Evolutionary conservation across 2,329 filamentous ascomycete genomes (phyloP).

Genomic region (Didymella lethalis): DNA sequence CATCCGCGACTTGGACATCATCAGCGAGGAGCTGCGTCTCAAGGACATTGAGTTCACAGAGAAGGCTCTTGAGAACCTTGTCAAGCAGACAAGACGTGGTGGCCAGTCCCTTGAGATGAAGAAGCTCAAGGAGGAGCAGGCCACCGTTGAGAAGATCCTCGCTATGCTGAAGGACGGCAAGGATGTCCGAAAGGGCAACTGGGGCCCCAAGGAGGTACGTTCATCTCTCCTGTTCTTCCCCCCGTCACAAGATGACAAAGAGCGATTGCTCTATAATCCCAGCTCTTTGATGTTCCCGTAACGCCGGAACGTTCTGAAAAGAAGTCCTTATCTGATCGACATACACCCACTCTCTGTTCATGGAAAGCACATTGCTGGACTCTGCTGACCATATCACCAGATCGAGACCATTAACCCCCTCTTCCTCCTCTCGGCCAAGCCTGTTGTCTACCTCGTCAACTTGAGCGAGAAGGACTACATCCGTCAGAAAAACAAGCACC

Average conservation of each 20-base stretch:
- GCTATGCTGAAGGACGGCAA: conserved; percentile 85
- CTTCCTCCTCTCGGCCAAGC: conserved; percentile 93
- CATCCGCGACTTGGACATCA: conserved; percentile 91
- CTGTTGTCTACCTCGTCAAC: conserved; percentile 96
- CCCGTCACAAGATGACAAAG: conserved; percentile 91
- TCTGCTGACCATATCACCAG: conserved; percentile 60
- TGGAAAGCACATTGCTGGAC: conserved; percentile 12
- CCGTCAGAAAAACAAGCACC: conserved; percentile 99
- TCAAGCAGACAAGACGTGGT: conserved; percentile 94
- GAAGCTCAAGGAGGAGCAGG: conserved; percentile 94
- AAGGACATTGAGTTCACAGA: conserved; percentile 99
- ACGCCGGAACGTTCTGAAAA: conserved; percentile 90
- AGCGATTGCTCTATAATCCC: conserved; percentile 97
- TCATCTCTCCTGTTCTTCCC: conserved; percentile 17
- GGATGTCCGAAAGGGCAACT: conserved; percentile 89
- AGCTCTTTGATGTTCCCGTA: conserved; percentile 96
- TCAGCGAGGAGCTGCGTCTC: conserved; percentile 92
- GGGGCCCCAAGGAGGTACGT: conserved; percentile 94
- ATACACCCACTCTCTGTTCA: conserved; percentile 14
- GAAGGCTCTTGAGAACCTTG: conserved; percentile 89
- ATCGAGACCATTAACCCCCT: conserved; percentile 98
- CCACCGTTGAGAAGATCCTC: conserved; percentile 89
- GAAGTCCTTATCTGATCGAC: conserved; percentile 73
- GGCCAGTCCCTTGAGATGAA: conserved; percentile 97
- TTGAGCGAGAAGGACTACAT: conserved; percentile 96